phyloP scores from a whole-genome alignment of 169 alveolate species.

The Babesia bigemina region DNA sequence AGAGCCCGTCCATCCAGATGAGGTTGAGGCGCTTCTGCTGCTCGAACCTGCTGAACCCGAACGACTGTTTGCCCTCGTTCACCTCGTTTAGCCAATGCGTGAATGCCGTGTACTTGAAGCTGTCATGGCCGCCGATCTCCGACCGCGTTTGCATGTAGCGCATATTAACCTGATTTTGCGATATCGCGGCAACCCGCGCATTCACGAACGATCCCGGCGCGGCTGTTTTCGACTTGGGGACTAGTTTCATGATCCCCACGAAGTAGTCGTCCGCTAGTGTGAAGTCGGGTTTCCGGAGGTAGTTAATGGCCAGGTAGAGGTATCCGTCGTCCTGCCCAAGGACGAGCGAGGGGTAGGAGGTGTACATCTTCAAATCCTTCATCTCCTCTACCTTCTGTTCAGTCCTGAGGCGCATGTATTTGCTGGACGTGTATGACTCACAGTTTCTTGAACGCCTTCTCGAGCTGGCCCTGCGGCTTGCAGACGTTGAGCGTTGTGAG shows the following conservation, averaged over 20 bases:
- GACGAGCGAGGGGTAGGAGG: slow-evolving; percentile 52
- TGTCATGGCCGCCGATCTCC: slow-evolving; percentile 21
- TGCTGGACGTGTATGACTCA: not conserved
- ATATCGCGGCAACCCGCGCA: slow-evolving; percentile 17
- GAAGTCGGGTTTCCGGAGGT: slow-evolving; percentile 33
- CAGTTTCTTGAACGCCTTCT: slow-evolving; percentile 28
- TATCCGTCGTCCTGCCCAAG: slow-evolving; percentile 61
- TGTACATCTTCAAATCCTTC: slow-evolving; percentile 23
- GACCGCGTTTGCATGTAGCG: slow-evolving; percentile 7
- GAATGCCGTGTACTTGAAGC: slow-evolving; percentile 21
- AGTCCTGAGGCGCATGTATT: not conserved
- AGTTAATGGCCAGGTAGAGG: slow-evolving; percentile 59
- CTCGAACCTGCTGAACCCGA: slow-evolving; percentile 23
- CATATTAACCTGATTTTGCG: slow-evolving; percentile 24
- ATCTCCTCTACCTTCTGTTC: slow-evolving; percentile 36
- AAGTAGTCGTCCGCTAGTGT: slow-evolving; percentile 48
- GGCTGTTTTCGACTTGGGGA: slow-evolving; percentile 31
- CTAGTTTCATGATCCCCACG: slow-evolving; percentile 63
- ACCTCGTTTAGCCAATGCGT: slow-evolving; percentile 12
- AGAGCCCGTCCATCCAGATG: slow-evolving; percentile 41
- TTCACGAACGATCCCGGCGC: slow-evolving; percentile 41
- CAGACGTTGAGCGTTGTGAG: slow-evolving; percentile 38
- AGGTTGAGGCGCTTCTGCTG: slow-evolving; percentile 19
- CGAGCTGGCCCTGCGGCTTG: slow-evolving; percentile 42
- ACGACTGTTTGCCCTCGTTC: slow-evolving; percentile 18